These are phyloP conservation scores for Penicillium decumbens DNA, from an alignment of 2,329 filamentous ascomycete genomes.

Conservation along the genomic window DNA sequence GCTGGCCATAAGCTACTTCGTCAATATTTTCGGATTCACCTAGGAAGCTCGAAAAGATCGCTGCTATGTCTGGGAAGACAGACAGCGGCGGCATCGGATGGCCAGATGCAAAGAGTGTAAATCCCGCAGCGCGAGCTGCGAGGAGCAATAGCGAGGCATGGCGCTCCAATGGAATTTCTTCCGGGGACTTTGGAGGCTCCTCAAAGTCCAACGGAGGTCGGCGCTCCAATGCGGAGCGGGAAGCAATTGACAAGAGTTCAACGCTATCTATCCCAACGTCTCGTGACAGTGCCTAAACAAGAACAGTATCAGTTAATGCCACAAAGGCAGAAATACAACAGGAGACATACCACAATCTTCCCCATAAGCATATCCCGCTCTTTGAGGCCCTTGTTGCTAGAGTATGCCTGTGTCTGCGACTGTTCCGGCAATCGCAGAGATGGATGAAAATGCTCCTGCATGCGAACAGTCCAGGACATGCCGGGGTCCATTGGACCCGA, in stretches of 20 bases:
- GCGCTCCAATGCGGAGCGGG: constrained; percentile 38
- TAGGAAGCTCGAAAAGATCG: constrained; percentile 51
- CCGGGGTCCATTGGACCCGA: constrained; percentile 34
- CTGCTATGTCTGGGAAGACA: constrained; percentile 52
- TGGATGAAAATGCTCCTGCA: constrained; percentile 57
- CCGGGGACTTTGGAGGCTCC: constrained; percentile 49
- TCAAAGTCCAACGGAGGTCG: constrained; percentile 49
- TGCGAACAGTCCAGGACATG: constrained; percentile 45
- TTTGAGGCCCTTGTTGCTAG: constrained; percentile 46
- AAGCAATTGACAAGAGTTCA: constrained; percentile 46
- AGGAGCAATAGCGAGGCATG: constrained; percentile 53
- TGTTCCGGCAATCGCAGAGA: constrained; percentile 48
- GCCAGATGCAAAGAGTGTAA: constrained; percentile 46
- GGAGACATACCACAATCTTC: constrained; percentile 47
- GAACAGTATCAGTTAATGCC: neutral
- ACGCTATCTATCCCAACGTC: constrained; percentile 50
- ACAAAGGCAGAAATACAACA: neutral
- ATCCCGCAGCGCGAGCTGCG: constrained; percentile 49
- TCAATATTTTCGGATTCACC: constrained; percentile 39
- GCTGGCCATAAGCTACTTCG: constrained; percentile 41
- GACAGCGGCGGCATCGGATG: constrained; percentile 37
- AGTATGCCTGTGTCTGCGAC: constrained; percentile 51
- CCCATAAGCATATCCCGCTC: constrained; percentile 54
- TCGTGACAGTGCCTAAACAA: constrained; percentile 46
- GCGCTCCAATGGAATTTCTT: constrained; percentile 54